Evolutionary conservation across 768 basidiomycete genomes (phyloP).

Genomic region (Lactarius hatsudake): DNA sequence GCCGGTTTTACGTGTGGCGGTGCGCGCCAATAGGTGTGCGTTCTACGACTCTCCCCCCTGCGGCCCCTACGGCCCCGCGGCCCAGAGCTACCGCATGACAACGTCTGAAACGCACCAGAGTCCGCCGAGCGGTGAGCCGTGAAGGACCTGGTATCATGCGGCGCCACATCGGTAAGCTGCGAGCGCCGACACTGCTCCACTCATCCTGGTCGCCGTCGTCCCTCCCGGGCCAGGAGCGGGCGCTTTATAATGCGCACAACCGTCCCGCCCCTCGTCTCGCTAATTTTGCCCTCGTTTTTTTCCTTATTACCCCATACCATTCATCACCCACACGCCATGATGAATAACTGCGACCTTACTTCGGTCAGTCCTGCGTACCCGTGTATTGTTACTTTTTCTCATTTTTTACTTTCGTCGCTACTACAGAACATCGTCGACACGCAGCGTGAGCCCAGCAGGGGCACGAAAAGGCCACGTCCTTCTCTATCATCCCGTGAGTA

Average conservation of each 20-base stretch:
- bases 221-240: not conserved
- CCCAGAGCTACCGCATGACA: not conserved
- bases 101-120: not conserved
- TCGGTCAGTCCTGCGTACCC: not conserved
- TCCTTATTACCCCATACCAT: not conserved
- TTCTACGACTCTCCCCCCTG: not conserved
- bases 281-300: not conserved
- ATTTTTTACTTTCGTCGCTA: not conserved
- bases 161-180: not conserved
- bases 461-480: not conserved
- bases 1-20: too few relatives aligned
- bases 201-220: not conserved
- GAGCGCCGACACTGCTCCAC: not conserved
- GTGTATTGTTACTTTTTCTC: not conserved
- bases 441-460: not conserved
- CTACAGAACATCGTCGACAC: not conserved
- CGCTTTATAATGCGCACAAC: not conserved
- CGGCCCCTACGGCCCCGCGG: not conserved
- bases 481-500: conserved; percentile 2
- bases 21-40: too few relatives aligned
- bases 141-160: not conserved
- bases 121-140: not conserved
- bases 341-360: not conserved
- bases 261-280: not conserved
- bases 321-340: not conserved